These are phyloP conservation scores for Theobroma grandiflorum DNA, from an alignment of 441 rosid species.

Conservation along the genomic window DNA sequence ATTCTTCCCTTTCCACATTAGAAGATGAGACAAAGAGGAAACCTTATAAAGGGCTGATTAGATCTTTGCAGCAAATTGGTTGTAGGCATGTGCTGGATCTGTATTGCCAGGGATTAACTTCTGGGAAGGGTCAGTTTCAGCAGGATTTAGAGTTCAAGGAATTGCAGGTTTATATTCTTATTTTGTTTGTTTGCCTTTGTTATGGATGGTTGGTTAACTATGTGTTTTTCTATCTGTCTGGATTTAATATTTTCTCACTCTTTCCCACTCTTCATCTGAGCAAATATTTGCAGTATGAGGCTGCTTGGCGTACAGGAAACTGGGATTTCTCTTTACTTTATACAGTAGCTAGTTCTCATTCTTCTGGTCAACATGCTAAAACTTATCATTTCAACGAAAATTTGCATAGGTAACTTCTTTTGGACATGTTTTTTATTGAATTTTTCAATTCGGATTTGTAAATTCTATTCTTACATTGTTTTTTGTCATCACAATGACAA, in stretches of 20 bases:
- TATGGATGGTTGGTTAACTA: neutral
- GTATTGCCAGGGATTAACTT: conserved; percentile 89
- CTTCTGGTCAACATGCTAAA: conserved; percentile 55
- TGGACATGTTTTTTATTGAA: conserved; percentile 3
- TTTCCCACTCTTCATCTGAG: conserved; percentile 14
- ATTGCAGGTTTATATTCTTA: conserved; percentile 73
- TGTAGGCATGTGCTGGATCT: conserved; percentile 89
- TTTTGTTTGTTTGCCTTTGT: neutral
- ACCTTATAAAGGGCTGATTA: conserved; percentile 91
- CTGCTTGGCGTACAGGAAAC: conserved; percentile 98
- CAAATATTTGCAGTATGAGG: conserved; percentile 76
- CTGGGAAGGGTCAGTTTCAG: conserved; percentile 73
- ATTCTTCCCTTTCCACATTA: conserved; percentile 42
- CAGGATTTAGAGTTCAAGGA: conserved; percentile 83
- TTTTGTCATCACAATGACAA: neutral
- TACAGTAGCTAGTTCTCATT: conserved; percentile 53
- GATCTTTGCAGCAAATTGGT: conserved; percentile 95
- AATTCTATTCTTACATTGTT: neutral
- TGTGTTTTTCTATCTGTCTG: conserved; percentile 5
- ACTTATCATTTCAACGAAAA: conserved; percentile 76
- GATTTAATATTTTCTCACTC: conserved; percentile 23
- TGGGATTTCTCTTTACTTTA: conserved; percentile 92
- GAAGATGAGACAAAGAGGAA: conserved; percentile 58
- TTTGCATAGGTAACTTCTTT: conserved; percentile 72
- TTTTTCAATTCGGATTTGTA: neutral